Conservation (phyloP, 2,329 filamentous ascomycete species). For the Hypomyces perniciosus region DNA sequence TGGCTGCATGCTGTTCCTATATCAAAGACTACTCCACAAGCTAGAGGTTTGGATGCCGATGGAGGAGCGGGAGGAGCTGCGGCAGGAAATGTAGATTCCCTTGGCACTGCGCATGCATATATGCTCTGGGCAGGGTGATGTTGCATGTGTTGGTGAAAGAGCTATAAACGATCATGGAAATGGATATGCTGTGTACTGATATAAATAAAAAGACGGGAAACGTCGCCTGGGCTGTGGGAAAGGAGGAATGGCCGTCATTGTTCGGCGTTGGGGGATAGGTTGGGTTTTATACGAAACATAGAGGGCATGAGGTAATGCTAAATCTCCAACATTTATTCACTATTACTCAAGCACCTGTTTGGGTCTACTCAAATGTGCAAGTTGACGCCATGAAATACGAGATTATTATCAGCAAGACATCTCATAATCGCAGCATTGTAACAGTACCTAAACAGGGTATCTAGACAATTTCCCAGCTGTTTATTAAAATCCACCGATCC, state of each 20-base stretch:
- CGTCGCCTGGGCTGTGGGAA: slow-evolving; percentile 19
- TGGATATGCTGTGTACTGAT: neutral
- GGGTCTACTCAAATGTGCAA: too few species aligned
- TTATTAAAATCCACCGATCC: too few species aligned
- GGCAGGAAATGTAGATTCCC: neutral
- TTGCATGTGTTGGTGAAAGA: neutral
- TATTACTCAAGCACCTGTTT: slow-evolving; percentile 8
- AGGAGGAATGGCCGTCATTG: slow-evolving; percentile 21
- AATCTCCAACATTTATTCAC: slow-evolving; percentile 20
- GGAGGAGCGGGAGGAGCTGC: slow-evolving; percentile 12
- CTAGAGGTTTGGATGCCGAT: slow-evolving; percentile 51
- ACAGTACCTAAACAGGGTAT: too few species aligned
- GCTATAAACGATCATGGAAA: neutral
- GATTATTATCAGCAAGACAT: too few species aligned
- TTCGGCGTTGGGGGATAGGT: slow-evolving; percentile 26
- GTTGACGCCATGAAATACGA: too few species aligned
- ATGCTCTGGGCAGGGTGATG: too few species aligned
- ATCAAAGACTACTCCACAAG: slow-evolving; percentile 77
- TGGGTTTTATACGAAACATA: slow-evolving; percentile 21
- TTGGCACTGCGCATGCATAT: too few species aligned
- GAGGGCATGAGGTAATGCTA: slow-evolving; percentile 19
- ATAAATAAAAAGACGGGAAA: neutral
- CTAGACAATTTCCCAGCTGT: too few species aligned
- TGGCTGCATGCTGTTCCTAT: slow-evolving; percentile 92
- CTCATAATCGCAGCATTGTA: too few species aligned